Evolutionary conservation across 2,329 filamentous ascomycete species (phyloP), one percentile per base, ranked within the genome.

Genomic region (Fusarium torulosum): DNA sequence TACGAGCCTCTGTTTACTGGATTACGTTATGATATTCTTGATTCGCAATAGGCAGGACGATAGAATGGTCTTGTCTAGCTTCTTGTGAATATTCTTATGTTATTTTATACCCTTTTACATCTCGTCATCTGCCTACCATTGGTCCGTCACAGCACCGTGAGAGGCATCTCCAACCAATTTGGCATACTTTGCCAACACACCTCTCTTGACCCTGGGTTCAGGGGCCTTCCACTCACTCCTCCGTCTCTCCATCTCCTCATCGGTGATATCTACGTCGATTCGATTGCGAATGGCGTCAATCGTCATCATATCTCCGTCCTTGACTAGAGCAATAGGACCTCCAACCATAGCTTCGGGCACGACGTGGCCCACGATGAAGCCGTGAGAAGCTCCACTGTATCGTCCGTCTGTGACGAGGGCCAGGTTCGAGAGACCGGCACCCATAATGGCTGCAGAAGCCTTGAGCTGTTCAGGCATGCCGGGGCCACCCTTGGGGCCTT

Each of bases 401-500:
- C 95, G 83, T 0, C 95, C 95, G 76, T 98, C 95, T 0, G 95
- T 98, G 47, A 98, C 93, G 15, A 98, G 86, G 0, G 95, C 94
- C 10, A 97, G 88, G 73, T 97, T 97, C 52, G 84, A 92, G 52
- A 98, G 83, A 14, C 91, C 91, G 1, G 95, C 95, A 47, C 95
- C 95, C 91, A 97, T 97, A 70, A 98, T 92, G 19, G 94, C 93
- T 0, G 94, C 94, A 59, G 88, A 91, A 13, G 95, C 92, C 76
- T 91, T 93, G 43, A 98, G 86, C 79, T 97, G 94, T 80, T 98
- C 95, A 3, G 94, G 95, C 95, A 98, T 98, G 42, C 95, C 95
- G 0, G 95, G 95, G 0, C 95, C 95, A 65, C 95, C 95, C 76
- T 93, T 94, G 14, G 95, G 95, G 0, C 95, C 95, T 77, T 98